These are phyloP conservation scores for Calonectria henricotiae DNA, from an alignment of 2,329 filamentous ascomycete genomes.

Conservation along the genomic window DNA sequence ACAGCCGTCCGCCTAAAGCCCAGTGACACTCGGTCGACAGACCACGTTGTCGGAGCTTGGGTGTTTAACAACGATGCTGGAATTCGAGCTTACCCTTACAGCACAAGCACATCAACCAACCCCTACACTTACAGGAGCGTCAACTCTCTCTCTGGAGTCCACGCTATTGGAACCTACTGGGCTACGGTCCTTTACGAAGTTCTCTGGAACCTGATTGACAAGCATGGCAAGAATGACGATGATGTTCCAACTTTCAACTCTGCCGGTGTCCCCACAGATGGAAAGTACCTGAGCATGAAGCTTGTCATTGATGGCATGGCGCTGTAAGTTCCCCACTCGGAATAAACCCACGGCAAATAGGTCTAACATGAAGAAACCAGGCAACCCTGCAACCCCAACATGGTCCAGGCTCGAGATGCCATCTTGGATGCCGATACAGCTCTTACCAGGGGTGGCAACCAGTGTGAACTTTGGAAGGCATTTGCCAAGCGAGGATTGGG, in stretches of 20 bases:
- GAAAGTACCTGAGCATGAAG: conserved; percentile 69
- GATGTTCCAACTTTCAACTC: conserved; percentile 60
- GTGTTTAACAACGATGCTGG: conserved; percentile 62
- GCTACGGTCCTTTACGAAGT: conserved; percentile 68
- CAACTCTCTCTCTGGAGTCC: conserved; percentile 60
- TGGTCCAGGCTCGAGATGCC: conserved; percentile 69
- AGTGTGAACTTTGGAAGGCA: conserved; percentile 69
- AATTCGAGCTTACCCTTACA: conserved; percentile 69
- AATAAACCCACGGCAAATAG: accelerated
- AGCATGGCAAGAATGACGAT: conserved; percentile 67
- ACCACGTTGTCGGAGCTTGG: conserved; percentile 70
- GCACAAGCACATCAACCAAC: conserved; percentile 66
- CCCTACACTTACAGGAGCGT: conserved; percentile 66
- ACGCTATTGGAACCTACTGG: conserved; percentile 64
- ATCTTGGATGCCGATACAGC: conserved; percentile 71
- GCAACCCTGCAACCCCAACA: conserved; percentile 72
- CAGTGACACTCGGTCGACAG: conserved; percentile 62
- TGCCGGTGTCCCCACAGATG: conserved; percentile 67
- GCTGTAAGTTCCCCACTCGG: conserved; percentile 50
- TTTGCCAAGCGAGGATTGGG: conserved; percentile 74
- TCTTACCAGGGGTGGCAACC: conserved; percentile 68
- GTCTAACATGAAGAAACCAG: conserved; percentile 28
- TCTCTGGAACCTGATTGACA: conserved; percentile 73
- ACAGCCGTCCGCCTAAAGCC: conserved; percentile 66
- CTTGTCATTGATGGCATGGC: conserved; percentile 69